These are phyloP conservation scores for Fragaria vesca DNA, from an alignment of 306 rosid species.

Conservation along the genomic window DNA sequence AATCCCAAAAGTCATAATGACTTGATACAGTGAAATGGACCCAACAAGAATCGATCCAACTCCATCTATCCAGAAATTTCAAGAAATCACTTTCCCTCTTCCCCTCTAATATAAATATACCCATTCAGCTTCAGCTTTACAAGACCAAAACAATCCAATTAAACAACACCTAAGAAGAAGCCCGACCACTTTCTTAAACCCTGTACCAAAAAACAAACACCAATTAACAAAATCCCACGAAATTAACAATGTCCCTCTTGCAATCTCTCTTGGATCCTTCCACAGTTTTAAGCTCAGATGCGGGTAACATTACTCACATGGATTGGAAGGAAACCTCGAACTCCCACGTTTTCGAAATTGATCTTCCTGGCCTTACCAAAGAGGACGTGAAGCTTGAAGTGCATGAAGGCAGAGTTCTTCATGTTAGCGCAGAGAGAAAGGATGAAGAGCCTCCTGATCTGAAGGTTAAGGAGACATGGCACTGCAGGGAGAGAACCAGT, in stretches of 20 bases:
- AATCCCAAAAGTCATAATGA: neutral
- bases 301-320: constrained; percentile 32
- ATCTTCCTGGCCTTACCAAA: constrained; percentile 52
- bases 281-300: constrained; percentile 10
- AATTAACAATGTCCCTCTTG: constrained; percentile 35
- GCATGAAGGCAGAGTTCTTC: constrained; percentile 40
- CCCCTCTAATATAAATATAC: constrained; percentile 19
- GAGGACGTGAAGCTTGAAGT: constrained; percentile 57
- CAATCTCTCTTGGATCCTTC: constrained; percentile 34
- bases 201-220: neutral
- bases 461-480: constrained; percentile 42
- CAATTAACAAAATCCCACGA: neutral
- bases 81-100: constrained; percentile 20
- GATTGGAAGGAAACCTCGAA: constrained; percentile 55
- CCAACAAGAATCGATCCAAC: neutral
- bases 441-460: constrained; percentile 5
- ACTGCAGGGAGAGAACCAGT: constrained; percentile 51
- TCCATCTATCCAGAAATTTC: constrained; percentile 37
- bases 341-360: constrained; percentile 47
- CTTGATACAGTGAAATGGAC: neutral
- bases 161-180: neutral
- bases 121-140: neutral
- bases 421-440: constrained; percentile 44
- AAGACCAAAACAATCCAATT: neutral
- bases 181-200: neutral